phyloP scores from a whole-genome alignment of 257 asterid genomes.

The Avicennia marina region DNA sequence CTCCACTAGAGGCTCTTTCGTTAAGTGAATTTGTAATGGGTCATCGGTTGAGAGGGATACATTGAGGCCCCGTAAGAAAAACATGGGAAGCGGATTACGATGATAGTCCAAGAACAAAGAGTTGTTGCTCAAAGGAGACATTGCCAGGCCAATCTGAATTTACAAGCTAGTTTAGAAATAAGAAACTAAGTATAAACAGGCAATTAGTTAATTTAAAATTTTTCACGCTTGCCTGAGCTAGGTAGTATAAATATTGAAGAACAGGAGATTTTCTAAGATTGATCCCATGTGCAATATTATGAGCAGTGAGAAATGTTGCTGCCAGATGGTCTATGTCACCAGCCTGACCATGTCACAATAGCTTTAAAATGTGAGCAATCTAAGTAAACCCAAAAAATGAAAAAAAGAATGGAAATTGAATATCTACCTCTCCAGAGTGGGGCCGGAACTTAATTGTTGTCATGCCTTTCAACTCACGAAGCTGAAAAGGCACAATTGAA shows the following conservation, averaged over 20 bases:
- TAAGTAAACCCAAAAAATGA: too few species aligned
- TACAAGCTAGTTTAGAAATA: conserved; percentile 19
- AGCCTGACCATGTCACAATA: conserved; percentile 49
- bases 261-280: conserved; percentile 94
- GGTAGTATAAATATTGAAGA: conserved; percentile 84
- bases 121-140: conserved; percentile 99
- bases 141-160: conserved; percentile 92
- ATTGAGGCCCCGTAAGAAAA: conserved; percentile 89
- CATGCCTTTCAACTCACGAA: conserved; percentile 96
- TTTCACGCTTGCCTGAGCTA: conserved; percentile 71
- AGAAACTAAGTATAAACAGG: conserved; percentile 2
- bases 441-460: conserved; percentile 93
- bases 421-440: conserved; percentile 90
- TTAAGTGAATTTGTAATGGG: conserved; percentile 93
- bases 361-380: neutral
- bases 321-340: conserved; percentile 98
- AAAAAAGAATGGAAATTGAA: conserved; percentile 3
- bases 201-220: conserved; percentile 5
- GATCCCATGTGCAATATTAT: conserved; percentile 92
- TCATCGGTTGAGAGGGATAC: conserved; percentile 97
- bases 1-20: conserved; percentile 97
- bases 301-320: conserved; percentile 83
- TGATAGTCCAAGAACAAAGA: conserved; percentile 93
- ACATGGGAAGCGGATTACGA: conserved; percentile 90
- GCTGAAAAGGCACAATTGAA: conserved; percentile 45